Conservation (phyloP, 108 stramenopile genomes). For the Cyclotella baltica region DNA sequence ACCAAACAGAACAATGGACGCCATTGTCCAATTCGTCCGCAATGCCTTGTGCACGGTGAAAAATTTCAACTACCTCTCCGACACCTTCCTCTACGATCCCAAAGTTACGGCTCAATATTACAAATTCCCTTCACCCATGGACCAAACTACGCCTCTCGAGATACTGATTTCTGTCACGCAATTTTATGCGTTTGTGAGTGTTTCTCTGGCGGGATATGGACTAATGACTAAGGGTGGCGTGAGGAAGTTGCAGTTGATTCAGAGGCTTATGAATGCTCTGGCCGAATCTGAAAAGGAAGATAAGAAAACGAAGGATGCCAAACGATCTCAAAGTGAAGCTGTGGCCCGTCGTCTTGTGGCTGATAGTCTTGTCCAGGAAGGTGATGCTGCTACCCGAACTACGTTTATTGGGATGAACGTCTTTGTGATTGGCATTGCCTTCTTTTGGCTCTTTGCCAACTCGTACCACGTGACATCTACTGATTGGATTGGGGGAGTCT, state of each 20-base stretch:
- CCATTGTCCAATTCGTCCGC: constrained; percentile 83
- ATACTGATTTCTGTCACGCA: constrained; percentile 80
- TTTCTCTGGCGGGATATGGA: constrained; percentile 58
- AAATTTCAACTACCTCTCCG: constrained; percentile 63
- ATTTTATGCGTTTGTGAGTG: constrained; percentile 71
- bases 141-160: constrained; percentile 86
- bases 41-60: constrained; percentile 87
- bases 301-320: constrained; percentile 34
- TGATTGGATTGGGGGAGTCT: constrained; percentile 81
- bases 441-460: constrained; percentile 88
- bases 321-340: constrained; percentile 7
- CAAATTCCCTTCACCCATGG: constrained; percentile 62
- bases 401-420: constrained; percentile 68
- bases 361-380: constrained; percentile 68
- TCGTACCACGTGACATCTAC: constrained; percentile 83
- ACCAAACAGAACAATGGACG: constrained; percentile 74
- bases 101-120: constrained; percentile 58
- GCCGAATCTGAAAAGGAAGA: constrained; percentile 12
- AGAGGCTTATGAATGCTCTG: constrained; percentile 49
- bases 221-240: constrained; percentile 53
- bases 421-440: constrained; percentile 70
- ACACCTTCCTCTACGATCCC: constrained; percentile 71
- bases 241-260: constrained; percentile 63
- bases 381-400: constrained; percentile 57
- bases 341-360: constrained; percentile 64